Percentiles rank a stretch among this genome's conserved stretches.
phyloP scores from a whole-genome alignment of 306 rosid genomes.

The Boehmeria nivea region DNA sequence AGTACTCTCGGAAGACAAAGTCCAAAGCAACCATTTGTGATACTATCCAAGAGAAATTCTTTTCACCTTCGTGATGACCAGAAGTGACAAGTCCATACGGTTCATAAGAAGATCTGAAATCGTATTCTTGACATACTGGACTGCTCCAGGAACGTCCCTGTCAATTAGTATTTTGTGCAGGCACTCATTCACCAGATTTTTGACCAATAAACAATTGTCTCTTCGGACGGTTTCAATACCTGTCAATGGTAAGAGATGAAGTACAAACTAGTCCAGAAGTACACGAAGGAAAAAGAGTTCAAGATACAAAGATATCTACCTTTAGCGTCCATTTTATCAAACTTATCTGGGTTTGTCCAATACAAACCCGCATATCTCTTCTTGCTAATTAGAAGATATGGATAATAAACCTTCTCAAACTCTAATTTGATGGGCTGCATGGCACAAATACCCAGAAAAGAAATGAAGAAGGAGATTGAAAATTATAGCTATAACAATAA shows the following conservation, averaged over 20 bases:
- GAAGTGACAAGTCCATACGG: constrained; percentile 92
- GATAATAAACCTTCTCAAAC: constrained; percentile 94
- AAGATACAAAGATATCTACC: constrained; percentile 42
- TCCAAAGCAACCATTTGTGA: not conserved
- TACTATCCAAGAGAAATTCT: too few species aligned
- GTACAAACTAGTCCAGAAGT: not conserved
- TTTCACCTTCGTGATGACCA: constrained; percentile 90
- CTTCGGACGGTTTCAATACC: constrained; percentile 97
- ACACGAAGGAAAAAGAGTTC: not conserved
- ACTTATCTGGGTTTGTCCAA: constrained; percentile 74
- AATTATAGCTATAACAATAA: constrained; percentile 6
- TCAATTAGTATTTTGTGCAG: constrained; percentile 82
- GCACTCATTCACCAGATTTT: constrained; percentile 89
- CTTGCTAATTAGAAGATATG: constrained; percentile 93
- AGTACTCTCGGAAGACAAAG: too few species aligned
- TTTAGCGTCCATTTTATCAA: constrained; percentile 97
- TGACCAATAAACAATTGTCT: constrained; percentile 94
- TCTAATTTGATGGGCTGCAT: constrained; percentile 94
- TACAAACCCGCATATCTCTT: constrained; percentile 96
- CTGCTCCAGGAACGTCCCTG: constrained; percentile 88
- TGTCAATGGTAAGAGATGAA: constrained; percentile 26
- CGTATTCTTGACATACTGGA: constrained; percentile 82
- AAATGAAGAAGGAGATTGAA: constrained; percentile 11
- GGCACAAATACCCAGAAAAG: constrained; percentile 8
- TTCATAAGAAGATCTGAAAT: constrained; percentile 98